Base-by-base conservation (phyloP, 2,329 filamentous ascomycete species). In the Dothiorella sarmentorum region DNA sequence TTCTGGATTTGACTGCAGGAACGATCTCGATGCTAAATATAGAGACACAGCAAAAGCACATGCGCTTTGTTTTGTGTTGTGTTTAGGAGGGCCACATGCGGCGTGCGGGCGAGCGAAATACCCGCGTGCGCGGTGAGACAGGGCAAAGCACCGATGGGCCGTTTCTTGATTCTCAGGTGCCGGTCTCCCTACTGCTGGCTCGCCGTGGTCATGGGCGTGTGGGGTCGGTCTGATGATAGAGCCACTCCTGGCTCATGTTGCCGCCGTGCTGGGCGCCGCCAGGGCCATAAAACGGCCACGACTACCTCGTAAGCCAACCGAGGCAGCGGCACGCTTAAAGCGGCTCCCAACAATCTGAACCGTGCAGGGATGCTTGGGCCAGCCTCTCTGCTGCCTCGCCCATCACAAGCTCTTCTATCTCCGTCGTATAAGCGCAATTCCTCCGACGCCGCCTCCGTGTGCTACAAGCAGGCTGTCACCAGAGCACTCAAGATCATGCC, bases 321-420 rank as follows among this genome's bases (percentile, higher is more conserved):
- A 49, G 44, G 44, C 44, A 17, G 17, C 10, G 27, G 22, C 18
- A 9, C 27, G 49, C 33, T 53, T 53, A 53, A 13, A 18, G 31
- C 18, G 45, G 6, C 35, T 53, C 49, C 49, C 49, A 53, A 53
- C 49, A 53, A 38, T 53, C 35, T 38, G 33, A 27, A 35, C 31
- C n/a, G 15, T 7, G 35, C 49, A 53, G 49, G 49, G 49, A 53
- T 53, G 13, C 18, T 33, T 11, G 13, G 24, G 22, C 49, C 49
- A 53, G 49, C 33, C 33, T 53, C 47, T 52, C 33, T 37, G 33
- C 24, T 37, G 49, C 49, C 49, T 53, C 49, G 20, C 49, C 31
- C 33, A 15, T n/a, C 22, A 33, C n/a, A 13, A 47, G 26, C 27
- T 27, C 42, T 22, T 13, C 24, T n/a, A 3, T 13, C 29, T 24